Evolutionary conservation across 164 flowering plant genomes (phyloP).

Genomic region (Santalum album): DNA sequence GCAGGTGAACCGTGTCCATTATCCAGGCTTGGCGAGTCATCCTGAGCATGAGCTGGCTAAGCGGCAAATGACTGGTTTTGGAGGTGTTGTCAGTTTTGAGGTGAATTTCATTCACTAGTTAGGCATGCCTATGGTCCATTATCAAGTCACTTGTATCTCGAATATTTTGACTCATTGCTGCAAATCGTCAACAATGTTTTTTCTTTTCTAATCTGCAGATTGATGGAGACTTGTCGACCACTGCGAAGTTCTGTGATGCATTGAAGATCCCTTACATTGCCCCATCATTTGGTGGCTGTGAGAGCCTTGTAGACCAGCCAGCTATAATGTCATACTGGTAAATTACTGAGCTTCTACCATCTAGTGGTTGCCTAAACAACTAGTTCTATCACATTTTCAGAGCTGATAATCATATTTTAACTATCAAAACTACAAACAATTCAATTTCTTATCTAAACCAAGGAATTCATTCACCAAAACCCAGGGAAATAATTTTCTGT

Average conservation of each 20-base stretch:
- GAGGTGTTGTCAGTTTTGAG: slow-evolving; percentile 99
- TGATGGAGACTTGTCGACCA: slow-evolving; percentile 66
- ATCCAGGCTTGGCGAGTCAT: slow-evolving; percentile 92
- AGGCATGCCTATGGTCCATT: neutral
- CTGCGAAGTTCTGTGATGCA: slow-evolving; percentile 67
- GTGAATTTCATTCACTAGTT: slow-evolving; percentile 20
- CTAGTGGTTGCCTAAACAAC: too few species aligned
- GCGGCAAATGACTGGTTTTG: slow-evolving; percentile 93
- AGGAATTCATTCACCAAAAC: too few species aligned
- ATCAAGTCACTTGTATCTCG: too few species aligned
- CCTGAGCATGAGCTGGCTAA: slow-evolving; percentile 79
- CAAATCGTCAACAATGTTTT: neutral
- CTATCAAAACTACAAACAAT: too few species aligned
- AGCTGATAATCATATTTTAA: too few species aligned
- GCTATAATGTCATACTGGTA: slow-evolving; percentile 99
- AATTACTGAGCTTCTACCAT: too few species aligned
- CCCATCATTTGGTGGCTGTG: slow-evolving; percentile 96
- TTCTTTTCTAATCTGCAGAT: slow-evolving; percentile 44
- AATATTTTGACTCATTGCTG: neutral
- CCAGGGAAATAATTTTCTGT: too few species aligned
- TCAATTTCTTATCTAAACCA: too few species aligned
- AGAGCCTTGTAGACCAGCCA: slow-evolving; percentile 96
- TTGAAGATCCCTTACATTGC: slow-evolving; percentile 87
- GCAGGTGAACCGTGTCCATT: slow-evolving; percentile 78
- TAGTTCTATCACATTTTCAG: too few species aligned